Conservation (phyloP, 768 basidiomycete genomes). For the Podaxis sp. region DNA sequence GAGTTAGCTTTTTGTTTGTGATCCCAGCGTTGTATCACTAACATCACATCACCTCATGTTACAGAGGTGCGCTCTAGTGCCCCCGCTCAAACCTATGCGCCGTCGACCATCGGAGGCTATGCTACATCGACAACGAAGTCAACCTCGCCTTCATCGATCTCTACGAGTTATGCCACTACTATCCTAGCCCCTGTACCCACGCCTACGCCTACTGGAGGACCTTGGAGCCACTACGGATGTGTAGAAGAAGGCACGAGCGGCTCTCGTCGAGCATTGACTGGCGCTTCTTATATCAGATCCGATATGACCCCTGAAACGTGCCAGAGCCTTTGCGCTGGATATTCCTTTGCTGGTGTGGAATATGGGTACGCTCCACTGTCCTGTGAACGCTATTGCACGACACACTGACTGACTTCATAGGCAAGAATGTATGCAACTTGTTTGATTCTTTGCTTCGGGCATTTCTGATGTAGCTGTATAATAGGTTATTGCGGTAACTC, state of each 20-base stretch:
- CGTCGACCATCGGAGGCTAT: neutral
- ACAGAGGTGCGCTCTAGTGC: constrained; percentile 9
- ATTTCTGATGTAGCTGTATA: neutral
- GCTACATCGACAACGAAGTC: neutral
- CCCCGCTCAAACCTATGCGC: neutral
- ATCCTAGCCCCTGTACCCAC: neutral
- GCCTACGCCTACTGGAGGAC: neutral
- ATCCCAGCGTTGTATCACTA: neutral
- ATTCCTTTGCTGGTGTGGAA: constrained; percentile 23
- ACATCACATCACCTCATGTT: neutral
- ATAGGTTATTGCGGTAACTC: constrained; percentile 24
- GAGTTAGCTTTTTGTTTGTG: constrained; percentile 21
- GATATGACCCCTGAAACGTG: constrained; percentile 23
- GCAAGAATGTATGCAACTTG: constrained; percentile 4
- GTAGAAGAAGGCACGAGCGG: constrained; percentile 24
- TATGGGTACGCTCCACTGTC: constrained; percentile 11
- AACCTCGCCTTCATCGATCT: neutral
- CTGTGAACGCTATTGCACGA: neutral
- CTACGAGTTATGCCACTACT: neutral
- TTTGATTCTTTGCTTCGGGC: neutral
- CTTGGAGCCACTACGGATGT: constrained; percentile 24
- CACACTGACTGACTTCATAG: neutral
- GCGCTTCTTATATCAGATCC: constrained; percentile 14
- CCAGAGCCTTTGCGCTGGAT: constrained; percentile 20
- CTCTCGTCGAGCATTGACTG: constrained; percentile 23